phyloP scores from a whole-genome alignment of 129 eudicot genomes.

The Lactuca saligna region DNA sequence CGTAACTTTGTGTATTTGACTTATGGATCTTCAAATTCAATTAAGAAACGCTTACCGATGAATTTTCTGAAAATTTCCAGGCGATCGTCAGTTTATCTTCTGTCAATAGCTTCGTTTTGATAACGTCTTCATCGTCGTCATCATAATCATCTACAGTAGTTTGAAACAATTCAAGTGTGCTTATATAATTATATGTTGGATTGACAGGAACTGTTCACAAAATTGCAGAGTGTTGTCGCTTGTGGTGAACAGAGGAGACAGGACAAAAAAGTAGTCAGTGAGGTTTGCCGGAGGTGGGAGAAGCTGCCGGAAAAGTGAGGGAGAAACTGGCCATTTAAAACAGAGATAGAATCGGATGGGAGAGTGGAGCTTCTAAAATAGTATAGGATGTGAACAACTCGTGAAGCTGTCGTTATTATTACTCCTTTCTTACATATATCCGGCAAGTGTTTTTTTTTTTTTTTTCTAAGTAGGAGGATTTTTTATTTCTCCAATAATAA shows the following conservation, averaged over 20 bases:
- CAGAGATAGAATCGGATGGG: not conserved
- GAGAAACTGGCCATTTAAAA: slow-evolving; percentile 1
- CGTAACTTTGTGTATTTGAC: not conserved
- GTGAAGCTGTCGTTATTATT: slow-evolving; percentile 25
- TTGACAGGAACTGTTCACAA: slow-evolving; percentile 5
- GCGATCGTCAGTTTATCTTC: slow-evolving; percentile 6
- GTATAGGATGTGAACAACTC: slow-evolving; percentile 37
- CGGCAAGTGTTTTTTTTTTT: not conserved
- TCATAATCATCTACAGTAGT: slow-evolving; percentile 8
- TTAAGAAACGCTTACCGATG: slow-evolving; percentile 19
- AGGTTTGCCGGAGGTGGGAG: slow-evolving; percentile 18
- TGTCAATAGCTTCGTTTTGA: not conserved
- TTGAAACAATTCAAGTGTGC: slow-evolving; percentile 8
- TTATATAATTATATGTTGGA: slow-evolving; percentile 12
- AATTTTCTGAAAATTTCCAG: not conserved
- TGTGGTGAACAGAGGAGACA: slow-evolving; percentile 25
- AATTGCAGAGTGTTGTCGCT: slow-evolving; percentile 22
- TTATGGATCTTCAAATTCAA: slow-evolving; percentile 15
- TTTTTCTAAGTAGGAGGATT: too few species aligned
- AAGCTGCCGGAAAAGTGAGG: slow-evolving; percentile 39
- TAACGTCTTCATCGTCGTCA: slow-evolving; percentile 10
- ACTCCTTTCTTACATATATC: not conserved
- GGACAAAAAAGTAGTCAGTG: slow-evolving; percentile 25
- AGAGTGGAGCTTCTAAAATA: slow-evolving; percentile 31
- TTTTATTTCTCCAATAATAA: too few species aligned